phyloP scores from a whole-genome alignment of 306 rosid species.

The Rosa lucieae region DNA sequence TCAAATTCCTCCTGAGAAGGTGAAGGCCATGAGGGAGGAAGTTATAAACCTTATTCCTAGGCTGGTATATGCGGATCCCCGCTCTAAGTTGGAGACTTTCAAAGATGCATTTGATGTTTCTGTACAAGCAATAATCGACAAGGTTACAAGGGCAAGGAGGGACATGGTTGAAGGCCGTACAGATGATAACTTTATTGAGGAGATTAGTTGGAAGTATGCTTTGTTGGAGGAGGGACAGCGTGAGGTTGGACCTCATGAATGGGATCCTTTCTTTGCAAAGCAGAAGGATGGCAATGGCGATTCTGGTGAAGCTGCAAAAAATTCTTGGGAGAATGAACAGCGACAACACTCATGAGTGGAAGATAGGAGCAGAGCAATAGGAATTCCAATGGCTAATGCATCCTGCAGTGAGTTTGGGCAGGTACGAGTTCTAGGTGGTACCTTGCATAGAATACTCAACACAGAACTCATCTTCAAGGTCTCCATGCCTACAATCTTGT shows the following conservation, averaged over 20 bases:
- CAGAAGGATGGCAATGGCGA: conserved; percentile 73
- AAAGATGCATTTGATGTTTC: conserved; percentile 94
- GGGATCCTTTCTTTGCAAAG: conserved; percentile 99
- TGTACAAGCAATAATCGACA: conserved; percentile 76
- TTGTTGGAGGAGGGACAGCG: conserved; percentile 85
- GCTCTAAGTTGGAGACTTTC: conserved; percentile 73
- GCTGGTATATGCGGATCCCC: conserved; percentile 92
- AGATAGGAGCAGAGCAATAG: conserved; percentile 16
- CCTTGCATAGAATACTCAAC: conserved; percentile 25
- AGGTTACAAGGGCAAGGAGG: conserved; percentile 76
- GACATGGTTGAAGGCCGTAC: conserved; percentile 62
- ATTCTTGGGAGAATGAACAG: conserved; percentile 84
- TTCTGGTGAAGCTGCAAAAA: conserved; percentile 76
- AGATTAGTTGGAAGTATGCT: conserved; percentile 95
- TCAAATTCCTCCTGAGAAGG: conserved; percentile 69
- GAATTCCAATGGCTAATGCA: conserved; percentile 6
- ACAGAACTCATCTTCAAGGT: conserved; percentile 23
- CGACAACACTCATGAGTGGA: conserved; percentile 37
- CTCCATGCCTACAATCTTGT: conserved; percentile 21
- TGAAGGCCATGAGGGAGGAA: conserved; percentile 82
- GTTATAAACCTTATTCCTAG: conserved; percentile 84
- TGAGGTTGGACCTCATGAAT: conserved; percentile 91
- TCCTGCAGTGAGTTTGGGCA: not conserved
- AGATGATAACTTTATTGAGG: conserved; percentile 80
- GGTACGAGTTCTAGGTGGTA: conserved; percentile 20